Base-by-base conservation (phyloP, 2,329 filamentous ascomycete species). In the Fusarium pseudocircinatum region DNA sequence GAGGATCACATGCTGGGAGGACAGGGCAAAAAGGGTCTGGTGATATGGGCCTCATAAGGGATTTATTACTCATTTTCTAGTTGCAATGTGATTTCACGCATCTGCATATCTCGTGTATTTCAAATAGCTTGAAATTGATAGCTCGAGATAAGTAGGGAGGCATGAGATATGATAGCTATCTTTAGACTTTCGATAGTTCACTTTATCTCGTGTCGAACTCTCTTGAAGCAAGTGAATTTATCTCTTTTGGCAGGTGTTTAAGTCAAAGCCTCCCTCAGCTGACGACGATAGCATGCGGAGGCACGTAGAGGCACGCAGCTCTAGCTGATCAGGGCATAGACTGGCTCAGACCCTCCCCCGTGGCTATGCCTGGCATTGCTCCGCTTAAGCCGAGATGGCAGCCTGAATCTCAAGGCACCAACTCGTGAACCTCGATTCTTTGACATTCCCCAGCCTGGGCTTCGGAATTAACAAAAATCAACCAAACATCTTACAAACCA, bases 401-500 rank as follows among this genome's bases (percentile, higher is more conserved):
- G 68, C 71, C 71, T 73, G 46, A 47, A 6, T 4, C 37, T 30
- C 8, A 16, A 73, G 71, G 71, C 71, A 61, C 1, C 59, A 44
- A 68, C n/a, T 4, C 20, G 4, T 44, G 15, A 68, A 43, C 50
- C 26, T 65, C 30, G 11, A 52, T 70, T 60, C 46, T 32, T 72
- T 57, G 58, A 52, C 54, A 59, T 73, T 73, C 62, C 52, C 56
- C 28, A 68, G 46, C 54, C 42, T 64, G 50, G 46, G 42, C 42
- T 32, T 53, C 30, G 42, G 34, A 50, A 47, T 39, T 47, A 22
- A 20, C 60, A 72, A 64, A 63, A 74, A 72, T 68, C 71, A 65
- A 73, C 70, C 58, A 60, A 72, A 64, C 71, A 73, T 74, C 71
- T 68, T 66, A 63, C 71, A 69, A 60, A 74, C 67, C 67, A 43